Evolutionary conservation across 2,329 filamentous ascomycete species (phyloP).

Genomic region (Paecilomyces sp.): DNA sequence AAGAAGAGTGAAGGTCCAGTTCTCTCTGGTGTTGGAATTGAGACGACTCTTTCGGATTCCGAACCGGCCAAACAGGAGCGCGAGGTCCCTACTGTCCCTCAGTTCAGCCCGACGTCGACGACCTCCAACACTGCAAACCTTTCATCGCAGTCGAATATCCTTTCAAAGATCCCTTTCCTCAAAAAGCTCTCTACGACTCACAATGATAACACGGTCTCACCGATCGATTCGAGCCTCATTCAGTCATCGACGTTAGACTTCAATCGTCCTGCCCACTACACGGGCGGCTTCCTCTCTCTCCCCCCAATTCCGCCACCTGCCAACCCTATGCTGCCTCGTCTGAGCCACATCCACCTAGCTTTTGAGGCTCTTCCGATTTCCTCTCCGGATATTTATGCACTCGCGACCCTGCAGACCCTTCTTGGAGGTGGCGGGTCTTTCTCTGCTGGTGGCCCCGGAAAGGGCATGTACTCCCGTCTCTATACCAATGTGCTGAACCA

Average conservation of each 20-base stretch:
- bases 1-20: constrained; percentile 44
- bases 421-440: constrained; percentile 95
- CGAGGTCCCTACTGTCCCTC: constrained; percentile 26
- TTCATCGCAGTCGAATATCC: constrained; percentile 53
- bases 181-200: constrained; percentile 78
- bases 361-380: constrained; percentile 91
- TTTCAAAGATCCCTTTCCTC: constrained; percentile 82
- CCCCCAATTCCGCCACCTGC: constrained; percentile 70
- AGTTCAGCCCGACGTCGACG: constrained; percentile 35
- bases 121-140: constrained; percentile 27
- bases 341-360: constrained; percentile 90
- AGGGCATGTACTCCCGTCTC: constrained; percentile 97
- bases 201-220: constrained; percentile 50
- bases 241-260: constrained; percentile 49
- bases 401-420: constrained; percentile 90
- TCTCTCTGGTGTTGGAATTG: constrained; percentile 51
- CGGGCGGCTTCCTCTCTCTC: constrained; percentile 83
- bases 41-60: constrained; percentile 39
- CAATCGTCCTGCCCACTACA: constrained; percentile 68
- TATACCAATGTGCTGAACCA: constrained; percentile 98
- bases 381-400: constrained; percentile 88
- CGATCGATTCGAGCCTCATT: constrained; percentile 42
- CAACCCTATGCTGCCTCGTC: constrained; percentile 68
- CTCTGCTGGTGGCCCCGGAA: constrained; percentile 90
- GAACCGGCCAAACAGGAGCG: constrained; percentile 21